Base-by-base conservation (phyloP, 1,284 basidiomycete genomes). In the Marasmius oreades region DNA sequence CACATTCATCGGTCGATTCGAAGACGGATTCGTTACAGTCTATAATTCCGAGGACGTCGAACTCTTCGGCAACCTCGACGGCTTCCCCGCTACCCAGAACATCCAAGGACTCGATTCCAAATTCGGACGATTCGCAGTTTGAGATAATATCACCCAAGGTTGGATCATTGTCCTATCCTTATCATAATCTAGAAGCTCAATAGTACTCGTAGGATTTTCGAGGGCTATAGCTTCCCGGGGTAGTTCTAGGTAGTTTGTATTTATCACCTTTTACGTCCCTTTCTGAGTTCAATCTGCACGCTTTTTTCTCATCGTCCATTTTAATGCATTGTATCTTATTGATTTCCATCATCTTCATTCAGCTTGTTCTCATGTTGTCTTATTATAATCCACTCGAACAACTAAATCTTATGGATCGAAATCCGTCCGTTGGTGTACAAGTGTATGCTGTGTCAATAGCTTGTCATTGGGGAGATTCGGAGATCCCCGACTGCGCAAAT, bases 141-240 rank as follows among this genome's bases (percentile, higher is more conserved):
- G 78, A 79, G 67, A 77, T 79, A 36, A 74, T 80, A 20, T 77
- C 77, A n/a, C 76, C 78, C 8, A 75, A 72, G 64, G 50, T 66
- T 65, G 58, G 62, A 8, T 42, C 69, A 36, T 61, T 75, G 53
- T 65, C 66, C 51, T 74, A 74, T 63, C 74, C 75, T 53, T 76
- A 75, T 58, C 69, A 73, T 63, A 63, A 61, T 34, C 58, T 73
- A 37, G 69, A 74, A 61, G 52, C 23, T 43, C 51, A 50, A 50
- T 50, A 50, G 26, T 31, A 6, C 28, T 26, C n/a, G 47, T 66
- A 70, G 28, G 63, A 68, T 44, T 64, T 48, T 33, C 23, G n/a
- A 28, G 48, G 46, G 37, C 42, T 50, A 28, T 31, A 31, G 28
- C n/a, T n/a, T n/a, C n/a, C n/a, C n/a, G n/a, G n/a, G n/a, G n/a